Evolutionary conservation across 1,284 basidiomycete species (phyloP), one percentile per base, ranked within the genome.

Genomic region (Porogramme epimiltina): DNA sequence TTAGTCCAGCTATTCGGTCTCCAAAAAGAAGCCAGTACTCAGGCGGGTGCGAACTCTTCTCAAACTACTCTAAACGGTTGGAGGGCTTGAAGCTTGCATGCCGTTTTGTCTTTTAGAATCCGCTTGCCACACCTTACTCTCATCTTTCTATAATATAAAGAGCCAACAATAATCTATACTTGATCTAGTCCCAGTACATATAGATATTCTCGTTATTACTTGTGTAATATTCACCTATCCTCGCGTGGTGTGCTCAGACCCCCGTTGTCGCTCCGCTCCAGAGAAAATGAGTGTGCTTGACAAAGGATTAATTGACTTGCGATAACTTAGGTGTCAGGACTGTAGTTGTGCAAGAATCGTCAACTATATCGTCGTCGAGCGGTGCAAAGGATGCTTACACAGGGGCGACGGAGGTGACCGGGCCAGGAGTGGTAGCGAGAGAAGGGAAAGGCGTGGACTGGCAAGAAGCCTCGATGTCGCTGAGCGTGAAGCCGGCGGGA

Each of bases 61-160:
- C 64, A 67, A 42, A 52, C 40, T 5, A 63, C 63, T 6, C 53
- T 68, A 1, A 63, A 67, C 42, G 25, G 19, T n/a, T 59, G 51
- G 47, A 53, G 28, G 5, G 37, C 50, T 28, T 59, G 44, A 55
- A 16, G 6, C 16, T 37, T 6, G 13, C 6, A 5, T 37, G n/a
- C n/a, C n/a, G n/a, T n/a, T n/a, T n/a, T n/a, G n/a, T n/a, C n/a
- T n/a, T n/a, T n/a, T n/a, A n/a, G n/a, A n/a, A n/a, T n/a, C n/a
- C n/a, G n/a, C n/a, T n/a, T n/a, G n/a, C n/a, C n/a, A n/a, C n/a
- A n/a, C n/a, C n/a, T n/a, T n/a, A n/a, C n/a, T n/a, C n/a, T n/a
- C n/a, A n/a, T n/a, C n/a, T n/a, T n/a, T n/a, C n/a, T n/a, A n/a
- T n/a, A n/a, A n/a, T n/a, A n/a, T n/a, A n/a, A n/a, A n/a, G n/a